These are phyloP conservation scores for Westerdykella sp. DNA, from an alignment of 2,329 filamentous ascomycete species.

Conservation along the genomic window DNA sequence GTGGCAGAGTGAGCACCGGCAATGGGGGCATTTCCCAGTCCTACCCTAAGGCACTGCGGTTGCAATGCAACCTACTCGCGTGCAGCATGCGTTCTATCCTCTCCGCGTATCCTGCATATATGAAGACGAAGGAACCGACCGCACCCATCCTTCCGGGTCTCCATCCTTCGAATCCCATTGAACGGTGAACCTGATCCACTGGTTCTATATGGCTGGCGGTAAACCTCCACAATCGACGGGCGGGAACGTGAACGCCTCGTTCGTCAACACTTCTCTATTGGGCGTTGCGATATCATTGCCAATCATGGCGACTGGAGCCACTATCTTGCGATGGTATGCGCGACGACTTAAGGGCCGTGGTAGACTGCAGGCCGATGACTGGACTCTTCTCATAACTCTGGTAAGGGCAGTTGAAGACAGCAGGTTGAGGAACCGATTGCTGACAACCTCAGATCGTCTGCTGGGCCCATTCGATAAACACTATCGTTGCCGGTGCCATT, in stretches of 20 bases:
- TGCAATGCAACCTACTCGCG: background rate
- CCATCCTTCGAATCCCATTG: background rate
- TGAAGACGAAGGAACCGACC: background rate
- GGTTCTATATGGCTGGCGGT: background rate
- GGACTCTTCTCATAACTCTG: constrained; percentile 7
- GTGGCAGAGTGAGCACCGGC: no score
- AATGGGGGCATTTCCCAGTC: background rate
- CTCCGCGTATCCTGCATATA: background rate
- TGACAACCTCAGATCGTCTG: constrained; percentile 6
- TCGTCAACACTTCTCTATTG: constrained; percentile 7
- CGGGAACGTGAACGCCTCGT: constrained; percentile 5
- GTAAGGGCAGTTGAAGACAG: constrained; percentile 2
- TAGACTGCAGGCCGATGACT: constrained; percentile 5
- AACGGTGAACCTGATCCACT: background rate
- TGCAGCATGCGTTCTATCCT: background rate
- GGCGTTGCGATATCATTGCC: constrained; percentile 12
- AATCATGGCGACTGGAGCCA: constrained; percentile 5
- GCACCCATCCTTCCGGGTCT: background rate
- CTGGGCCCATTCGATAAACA: constrained; percentile 13
- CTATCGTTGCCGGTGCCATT: constrained; percentile 7
- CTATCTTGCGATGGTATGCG: constrained; percentile 6
- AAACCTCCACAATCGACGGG: background rate
- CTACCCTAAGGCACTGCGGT: background rate
- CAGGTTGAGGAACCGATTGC: background rate
- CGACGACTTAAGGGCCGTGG: constrained; percentile 1